Conservation (phyloP, 805 yeast genomes). For the Metschnikowia dekortorum region DNA sequence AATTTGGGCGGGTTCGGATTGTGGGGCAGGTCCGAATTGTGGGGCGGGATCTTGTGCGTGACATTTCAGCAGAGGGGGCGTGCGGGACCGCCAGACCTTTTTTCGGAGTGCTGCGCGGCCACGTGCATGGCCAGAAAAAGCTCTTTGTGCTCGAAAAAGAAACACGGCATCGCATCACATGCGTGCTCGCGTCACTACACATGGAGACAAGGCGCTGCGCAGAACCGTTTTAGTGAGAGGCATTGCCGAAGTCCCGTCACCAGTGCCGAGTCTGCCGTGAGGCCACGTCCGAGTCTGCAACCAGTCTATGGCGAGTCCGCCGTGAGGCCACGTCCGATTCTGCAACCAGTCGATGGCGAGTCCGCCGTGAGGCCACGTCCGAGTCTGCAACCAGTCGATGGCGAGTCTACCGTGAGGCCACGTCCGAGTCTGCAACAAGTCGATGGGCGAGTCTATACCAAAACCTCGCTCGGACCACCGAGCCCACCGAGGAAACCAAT, state of each 20-base stretch:
- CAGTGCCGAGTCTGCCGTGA: no score
- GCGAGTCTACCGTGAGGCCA: no score
- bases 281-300: no score
- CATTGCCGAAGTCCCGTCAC: neutral
- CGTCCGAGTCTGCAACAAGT: no score
- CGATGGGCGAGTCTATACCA: no score
- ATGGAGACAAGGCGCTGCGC: neutral
- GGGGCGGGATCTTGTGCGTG: neutral
- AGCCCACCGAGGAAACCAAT: no score
- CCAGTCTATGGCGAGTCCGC: no score
- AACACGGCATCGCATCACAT: neutral
- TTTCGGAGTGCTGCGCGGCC: neutral
- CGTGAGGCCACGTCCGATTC: neutral
- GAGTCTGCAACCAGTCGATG: no score
- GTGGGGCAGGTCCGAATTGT: neutral
- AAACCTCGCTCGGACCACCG: no score
- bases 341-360: no score
- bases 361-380: no score
- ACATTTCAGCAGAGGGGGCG: neutral
- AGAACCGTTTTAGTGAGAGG: neutral
- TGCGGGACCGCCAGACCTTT: slow-evolving; percentile 1
- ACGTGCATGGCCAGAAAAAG: neutral
- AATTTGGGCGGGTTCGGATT: neutral
- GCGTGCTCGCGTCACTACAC: neutral
- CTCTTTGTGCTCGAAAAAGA: neutral